Base-by-base conservation (phyloP, 2,329 filamentous ascomycete species). In the Fusarium pseudocircinatum region DNA sequence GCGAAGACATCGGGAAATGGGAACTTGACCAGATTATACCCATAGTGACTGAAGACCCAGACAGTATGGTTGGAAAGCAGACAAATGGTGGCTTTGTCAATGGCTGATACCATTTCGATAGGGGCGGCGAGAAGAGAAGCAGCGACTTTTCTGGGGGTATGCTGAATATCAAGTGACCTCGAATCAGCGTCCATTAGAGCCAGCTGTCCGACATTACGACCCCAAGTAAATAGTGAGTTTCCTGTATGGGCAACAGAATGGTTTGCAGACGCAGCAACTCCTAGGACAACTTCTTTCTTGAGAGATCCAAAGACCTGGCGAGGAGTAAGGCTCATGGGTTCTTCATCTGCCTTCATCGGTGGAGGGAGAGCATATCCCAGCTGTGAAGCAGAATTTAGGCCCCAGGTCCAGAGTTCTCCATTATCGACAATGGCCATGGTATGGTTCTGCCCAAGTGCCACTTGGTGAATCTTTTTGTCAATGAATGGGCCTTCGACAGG, bases 371-470 rank as follows among this genome's bases (percentile, higher is more conserved):
- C 84, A 80, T 97, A 98, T 10, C 96, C 96, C 20, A 99, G 87
- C 80, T 98, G 96, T 3, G 92, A 94, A 79, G 90, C 92, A 13
- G 88, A 91, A 77, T 98, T 98, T 73, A 92, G 93, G 13, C 96
- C 96, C 96, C 96, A 99, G 4, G 94, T 96, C 86, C 94, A 97
- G 11, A 97, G 89, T 75, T 97, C 94, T n/a, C 96, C 96, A 60
- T 91, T 88, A n/a, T 91, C 91, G 7, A 94, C 93, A 11, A 98
- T 85, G 3, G 94, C 96, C 80, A 99, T 87, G 7, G 93, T 94
- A 80, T 99, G 96, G 74, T 97, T 96, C 79, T 97, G 94, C 2
- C 96, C 96, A 7, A 99, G 87, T 4, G 95, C 94, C 52, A 97
- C 88, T n/a, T 91, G 89, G 6, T 88, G 84, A 10, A 98, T 87